Evolutionary conservation across 2,329 filamentous ascomycete genomes (phyloP).

Genomic region (Pseudogymnoascus sp.): DNA sequence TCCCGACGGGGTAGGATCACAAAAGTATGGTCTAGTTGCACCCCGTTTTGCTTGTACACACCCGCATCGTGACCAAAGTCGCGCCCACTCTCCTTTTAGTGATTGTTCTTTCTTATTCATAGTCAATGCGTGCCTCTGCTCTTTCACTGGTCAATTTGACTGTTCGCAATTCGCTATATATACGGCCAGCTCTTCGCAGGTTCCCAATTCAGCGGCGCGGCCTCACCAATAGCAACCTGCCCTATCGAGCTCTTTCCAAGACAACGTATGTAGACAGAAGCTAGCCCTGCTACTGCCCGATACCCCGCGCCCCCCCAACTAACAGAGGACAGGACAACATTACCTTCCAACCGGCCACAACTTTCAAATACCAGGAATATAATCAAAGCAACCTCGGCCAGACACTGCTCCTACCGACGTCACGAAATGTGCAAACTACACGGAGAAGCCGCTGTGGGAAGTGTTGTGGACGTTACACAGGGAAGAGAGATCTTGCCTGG

Average conservation of each 20-base stretch:
- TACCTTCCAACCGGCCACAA: slow-evolving; percentile 20
- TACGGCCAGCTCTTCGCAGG: neutral
- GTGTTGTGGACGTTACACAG: slow-evolving; percentile 52
- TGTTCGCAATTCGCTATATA: slow-evolving; percentile 7
- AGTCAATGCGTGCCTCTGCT: slow-evolving; percentile 8
- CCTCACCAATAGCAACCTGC: slow-evolving; percentile 10
- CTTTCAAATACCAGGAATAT: slow-evolving; percentile 18
- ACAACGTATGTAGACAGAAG: slow-evolving; percentile 1
- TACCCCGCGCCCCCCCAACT: slow-evolving; percentile 1
- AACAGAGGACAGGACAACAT: slow-evolving; percentile 18
- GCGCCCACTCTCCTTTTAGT: slow-evolving; percentile 4
- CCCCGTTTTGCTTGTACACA: neutral
- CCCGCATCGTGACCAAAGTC: slow-evolving; percentile 2
- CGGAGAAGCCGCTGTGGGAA: slow-evolving; percentile 45
- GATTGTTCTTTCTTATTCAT: slow-evolving; percentile 8
- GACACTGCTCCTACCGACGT: slow-evolving; percentile 70
- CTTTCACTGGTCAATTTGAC: slow-evolving; percentile 9
- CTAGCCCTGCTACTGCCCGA: slow-evolving; percentile 7
- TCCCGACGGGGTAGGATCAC: neutral
- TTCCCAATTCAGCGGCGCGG: slow-evolving; percentile 5
- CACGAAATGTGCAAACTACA: slow-evolving; percentile 62
- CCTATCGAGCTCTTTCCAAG: slow-evolving; percentile 5
- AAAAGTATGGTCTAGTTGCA: slow-evolving; percentile 1
- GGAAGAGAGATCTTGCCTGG: slow-evolving; percentile 80
- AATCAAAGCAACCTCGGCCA: slow-evolving; percentile 20